Evolutionary conservation across 768 basidiomycete genomes (phyloP), one percentile per base, ranked within the genome.

Genomic region (Boletus reticuloceps): DNA sequence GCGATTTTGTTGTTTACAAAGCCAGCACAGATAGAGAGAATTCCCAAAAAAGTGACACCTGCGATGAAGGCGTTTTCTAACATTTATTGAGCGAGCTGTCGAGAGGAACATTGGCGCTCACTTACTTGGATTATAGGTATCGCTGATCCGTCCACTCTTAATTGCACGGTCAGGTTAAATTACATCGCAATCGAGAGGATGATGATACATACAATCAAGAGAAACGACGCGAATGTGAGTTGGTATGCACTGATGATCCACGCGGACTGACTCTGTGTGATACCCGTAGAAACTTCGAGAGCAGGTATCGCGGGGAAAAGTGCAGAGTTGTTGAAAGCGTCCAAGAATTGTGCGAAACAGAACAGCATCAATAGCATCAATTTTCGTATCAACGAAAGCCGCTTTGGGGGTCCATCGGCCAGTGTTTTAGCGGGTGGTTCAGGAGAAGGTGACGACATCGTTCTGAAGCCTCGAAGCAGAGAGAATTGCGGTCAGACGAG

Each of bases 171-270:
- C 38, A 17, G 17, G n/a, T 39, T 9, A 6, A 51, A 25, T 13
- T 68, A 19, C 65, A 52, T 47, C 36, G 38, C 19, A 40, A 20
- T 2, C 9, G 12, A 47, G 36, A 42, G 29, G 5, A 19, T 8
- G 14, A 20, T 3, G 22, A 47, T 32, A 59, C 64, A 20, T 55
- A 67, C 64, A 12, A 68, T 59, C 29, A 68, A 41, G 22, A 68
- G 65, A 50, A 79, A 72, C 3, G 79, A 69, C 11, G 79, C 74
- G 61, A 80, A 81, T 3, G 79, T 79, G 25, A 81, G 66, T 40
- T 78, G 75, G 55, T 73, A 79, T 12, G 75, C 77, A 41, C 75
- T 73, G 22, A 76, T 60, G 6, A 79, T 51, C 79, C 79, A 80
- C 22, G 49, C 50, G 5, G 55, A 49, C 27, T 61, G 62, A n/a